Evolutionary conservation across 805 yeast species (phyloP).

Genomic region (Sungouiella blattae): DNA sequence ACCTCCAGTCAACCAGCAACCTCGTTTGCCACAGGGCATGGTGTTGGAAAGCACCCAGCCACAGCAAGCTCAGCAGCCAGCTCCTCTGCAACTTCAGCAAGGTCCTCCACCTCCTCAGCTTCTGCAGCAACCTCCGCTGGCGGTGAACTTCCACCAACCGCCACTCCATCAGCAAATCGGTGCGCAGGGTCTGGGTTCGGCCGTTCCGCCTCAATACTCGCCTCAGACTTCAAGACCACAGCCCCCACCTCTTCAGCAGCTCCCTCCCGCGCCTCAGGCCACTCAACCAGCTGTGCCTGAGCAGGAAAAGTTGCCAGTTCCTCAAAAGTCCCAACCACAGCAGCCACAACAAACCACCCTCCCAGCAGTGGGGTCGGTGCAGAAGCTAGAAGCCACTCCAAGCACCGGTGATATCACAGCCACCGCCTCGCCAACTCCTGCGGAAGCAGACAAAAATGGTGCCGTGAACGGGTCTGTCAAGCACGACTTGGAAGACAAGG

Average conservation of each 20-base stretch:
- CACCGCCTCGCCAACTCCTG: neutral
- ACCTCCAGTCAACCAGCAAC: constrained; percentile 64
- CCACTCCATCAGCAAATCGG: constrained; percentile 7
- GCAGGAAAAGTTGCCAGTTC: constrained; percentile 3
- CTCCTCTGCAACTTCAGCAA: constrained; percentile 9
- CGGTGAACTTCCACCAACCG: constrained; percentile 6
- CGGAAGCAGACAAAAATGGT: constrained; percentile 2
- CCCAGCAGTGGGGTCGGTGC: neutral
- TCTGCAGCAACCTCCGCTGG: constrained; percentile 7
- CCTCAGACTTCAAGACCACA: neutral
- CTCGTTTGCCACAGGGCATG: constrained; percentile 60
- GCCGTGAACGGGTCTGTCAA: constrained; percentile 19
- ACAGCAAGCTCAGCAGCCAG: constrained; percentile 17
- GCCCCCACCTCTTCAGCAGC: constrained; percentile 4
- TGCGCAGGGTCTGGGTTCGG: neutral
- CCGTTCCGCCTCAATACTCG: constrained; percentile 1
- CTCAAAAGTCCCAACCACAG: constrained; percentile 2
- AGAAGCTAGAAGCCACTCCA: neutral
- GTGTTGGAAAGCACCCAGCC: constrained; percentile 47
- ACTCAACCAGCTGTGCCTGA: constrained; percentile 4
- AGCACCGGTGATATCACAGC: neutral
- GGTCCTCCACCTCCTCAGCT: constrained; percentile 16
- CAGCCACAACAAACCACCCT: constrained; percentile 5
- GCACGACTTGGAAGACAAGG: constrained; percentile 38
- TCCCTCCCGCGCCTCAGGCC: constrained; percentile 6